A percentile compares a stretch with the other conserved stretches of the same genome.
Conservation (phyloP, 306 rosid genomes). For the Luffa aegyptiaca region DNA sequence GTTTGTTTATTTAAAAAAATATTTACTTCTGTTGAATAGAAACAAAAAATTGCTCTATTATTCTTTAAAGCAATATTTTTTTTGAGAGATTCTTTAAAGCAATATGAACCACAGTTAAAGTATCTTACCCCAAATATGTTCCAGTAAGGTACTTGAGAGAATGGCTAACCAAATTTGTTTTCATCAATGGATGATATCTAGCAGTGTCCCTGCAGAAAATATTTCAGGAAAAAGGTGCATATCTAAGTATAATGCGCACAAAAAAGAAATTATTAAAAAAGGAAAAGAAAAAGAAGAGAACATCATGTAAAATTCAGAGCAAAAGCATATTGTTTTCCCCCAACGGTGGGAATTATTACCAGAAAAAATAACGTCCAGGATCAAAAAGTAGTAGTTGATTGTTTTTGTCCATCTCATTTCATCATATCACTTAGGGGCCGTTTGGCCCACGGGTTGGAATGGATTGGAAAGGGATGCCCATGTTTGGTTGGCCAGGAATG, state of each 20-base stretch:
- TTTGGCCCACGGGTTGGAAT: too few species aligned
- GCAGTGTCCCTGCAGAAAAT: conserved; percentile 71
- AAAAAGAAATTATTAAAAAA: background rate
- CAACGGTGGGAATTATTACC: background rate
- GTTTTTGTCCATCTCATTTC: background rate
- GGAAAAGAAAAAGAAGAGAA: background rate
- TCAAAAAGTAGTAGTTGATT: background rate
- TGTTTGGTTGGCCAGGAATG: too few species aligned
- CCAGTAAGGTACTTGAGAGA: conserved; percentile 75
- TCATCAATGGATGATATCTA: conserved; percentile 63
- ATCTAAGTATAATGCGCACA: background rate
- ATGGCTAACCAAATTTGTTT: conserved; percentile 73
- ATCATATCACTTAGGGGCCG: background rate
- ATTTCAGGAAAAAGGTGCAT: background rate
- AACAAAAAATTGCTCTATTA: background rate
- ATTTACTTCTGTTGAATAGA: background rate
- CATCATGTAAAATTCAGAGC: background rate
- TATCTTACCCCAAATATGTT: conserved; percentile 75
- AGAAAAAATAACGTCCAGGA: background rate
- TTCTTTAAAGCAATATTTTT: background rate
- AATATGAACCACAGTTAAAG: background rate
- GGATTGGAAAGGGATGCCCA: too few species aligned
- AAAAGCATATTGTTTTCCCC: background rate
- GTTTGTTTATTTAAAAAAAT: background rate
- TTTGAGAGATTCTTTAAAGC: background rate